These are phyloP conservation scores for Fonsecaea pedrosoi DNA, from an alignment of 2,329 filamentous ascomycete genomes.

Conservation along the genomic window DNA sequence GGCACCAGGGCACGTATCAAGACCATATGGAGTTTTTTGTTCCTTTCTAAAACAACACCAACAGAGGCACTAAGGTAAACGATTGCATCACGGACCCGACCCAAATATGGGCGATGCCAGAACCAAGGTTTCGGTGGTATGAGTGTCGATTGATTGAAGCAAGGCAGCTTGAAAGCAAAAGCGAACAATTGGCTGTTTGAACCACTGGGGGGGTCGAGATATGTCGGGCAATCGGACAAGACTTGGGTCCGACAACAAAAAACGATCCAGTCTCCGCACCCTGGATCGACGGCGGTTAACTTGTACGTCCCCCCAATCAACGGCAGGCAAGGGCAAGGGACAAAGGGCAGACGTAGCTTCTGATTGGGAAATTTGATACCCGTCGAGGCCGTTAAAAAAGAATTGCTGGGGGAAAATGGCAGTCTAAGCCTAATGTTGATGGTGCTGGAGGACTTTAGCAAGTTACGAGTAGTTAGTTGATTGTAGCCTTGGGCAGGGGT, in stretches of 20 bases:
- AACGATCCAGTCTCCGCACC: not conserved
- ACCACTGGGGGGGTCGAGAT: not conserved
- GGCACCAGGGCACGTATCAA: no score
- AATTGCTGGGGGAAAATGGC: not conserved
- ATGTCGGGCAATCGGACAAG: conserved; percentile 29
- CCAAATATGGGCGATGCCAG: not conserved
- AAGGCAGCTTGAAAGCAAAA: no score
- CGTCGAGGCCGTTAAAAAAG: conserved; percentile 7
- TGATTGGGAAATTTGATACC: conserved; percentile 1
- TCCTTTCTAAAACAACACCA: not conserved
- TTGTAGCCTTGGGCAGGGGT: not conserved
- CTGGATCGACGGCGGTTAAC: conserved; percentile 6
- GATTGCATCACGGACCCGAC: conserved; percentile 4
- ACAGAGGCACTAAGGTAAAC: not conserved
- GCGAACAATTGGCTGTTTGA: no score
- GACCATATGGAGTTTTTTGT: no score
- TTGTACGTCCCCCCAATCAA: no score
- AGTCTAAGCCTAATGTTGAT: conserved; percentile 9
- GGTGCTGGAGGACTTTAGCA: conserved; percentile 17
- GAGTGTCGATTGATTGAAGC: not conserved
- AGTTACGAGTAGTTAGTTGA: not conserved
- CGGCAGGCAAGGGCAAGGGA: no score
- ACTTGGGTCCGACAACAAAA: conserved; percentile 8
- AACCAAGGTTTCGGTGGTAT: not conserved
- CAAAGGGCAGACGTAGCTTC: no score